These are phyloP conservation scores for Paramecium caudatum DNA, from an alignment of 73 alveolate genomes.

Conservation along the genomic window DNA sequence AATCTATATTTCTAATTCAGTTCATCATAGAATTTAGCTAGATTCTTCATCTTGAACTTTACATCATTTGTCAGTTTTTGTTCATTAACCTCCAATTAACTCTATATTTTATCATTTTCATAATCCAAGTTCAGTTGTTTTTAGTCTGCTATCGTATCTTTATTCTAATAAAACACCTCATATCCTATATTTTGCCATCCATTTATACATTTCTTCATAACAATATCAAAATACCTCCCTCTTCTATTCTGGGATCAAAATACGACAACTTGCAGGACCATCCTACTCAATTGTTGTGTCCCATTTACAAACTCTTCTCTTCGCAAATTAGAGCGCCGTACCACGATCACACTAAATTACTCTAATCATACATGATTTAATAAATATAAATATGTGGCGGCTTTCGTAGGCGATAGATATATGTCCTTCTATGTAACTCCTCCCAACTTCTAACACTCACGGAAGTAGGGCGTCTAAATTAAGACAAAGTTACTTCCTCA, in stretches of 20 bases:
- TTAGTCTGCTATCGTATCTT: slow-evolving; percentile 54
- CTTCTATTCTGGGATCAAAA: background rate
- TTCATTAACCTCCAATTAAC: slow-evolving; percentile 20
- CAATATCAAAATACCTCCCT: slow-evolving; percentile 5
- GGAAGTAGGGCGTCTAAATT: slow-evolving; percentile 35
- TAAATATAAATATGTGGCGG: slow-evolving; percentile 64
- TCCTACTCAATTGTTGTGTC: slow-evolving; percentile 53
- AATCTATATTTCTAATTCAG: slow-evolving; percentile 39
- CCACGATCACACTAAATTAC: background rate
- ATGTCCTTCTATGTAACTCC: background rate
- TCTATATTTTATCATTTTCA: background rate
- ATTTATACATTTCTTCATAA: slow-evolving; percentile 13
- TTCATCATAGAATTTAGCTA: slow-evolving; percentile 42
- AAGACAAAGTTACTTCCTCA: background rate
- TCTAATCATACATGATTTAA: slow-evolving; percentile 2
- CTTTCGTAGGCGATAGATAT: slow-evolving; percentile 50
- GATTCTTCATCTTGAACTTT: slow-evolving; percentile 14
- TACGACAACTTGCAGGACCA: slow-evolving; percentile 58
- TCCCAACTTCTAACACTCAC: slow-evolving; percentile 44
- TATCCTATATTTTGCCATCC: slow-evolving; percentile 61
- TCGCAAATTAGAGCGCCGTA: slow-evolving; percentile 34
- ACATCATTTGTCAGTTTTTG: slow-evolving; percentile 24
- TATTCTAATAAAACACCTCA: slow-evolving; percentile 39
- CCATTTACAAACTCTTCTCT: slow-evolving; percentile 61
- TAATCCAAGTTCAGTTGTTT: slow-evolving; percentile 7